phyloP scores from a whole-genome alignment of 1,139 yeast genomes.

The Pneumocystis murina region DNA sequence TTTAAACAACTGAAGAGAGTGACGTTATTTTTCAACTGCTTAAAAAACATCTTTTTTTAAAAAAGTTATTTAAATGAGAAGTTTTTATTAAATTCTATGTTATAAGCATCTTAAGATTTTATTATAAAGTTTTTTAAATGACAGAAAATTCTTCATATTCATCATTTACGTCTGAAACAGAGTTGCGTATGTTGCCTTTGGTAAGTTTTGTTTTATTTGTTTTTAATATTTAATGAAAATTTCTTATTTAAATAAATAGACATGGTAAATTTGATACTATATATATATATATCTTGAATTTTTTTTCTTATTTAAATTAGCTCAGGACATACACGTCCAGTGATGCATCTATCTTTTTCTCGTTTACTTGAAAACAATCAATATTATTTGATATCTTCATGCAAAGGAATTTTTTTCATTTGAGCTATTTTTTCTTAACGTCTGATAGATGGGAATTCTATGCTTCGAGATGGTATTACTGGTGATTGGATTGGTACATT shows the following conservation, averaged over 20 bases:
- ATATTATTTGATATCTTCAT: constrained; percentile 23
- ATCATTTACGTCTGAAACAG: not conserved
- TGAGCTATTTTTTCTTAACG: not conserved
- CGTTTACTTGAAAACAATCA: constrained; percentile 15
- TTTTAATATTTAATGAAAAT: not conserved
- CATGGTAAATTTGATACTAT: not conserved
- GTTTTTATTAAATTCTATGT: not conserved
- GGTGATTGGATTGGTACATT: constrained; percentile 30
- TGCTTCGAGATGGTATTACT: constrained; percentile 26
- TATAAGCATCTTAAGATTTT: not conserved
- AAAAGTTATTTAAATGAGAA: not conserved
- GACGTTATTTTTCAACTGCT: no score
- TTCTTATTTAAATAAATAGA: not conserved
- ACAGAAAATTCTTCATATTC: not conserved
- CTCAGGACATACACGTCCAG: constrained; percentile 29
- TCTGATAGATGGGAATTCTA: constrained; percentile 25
- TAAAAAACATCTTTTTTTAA: not conserved
- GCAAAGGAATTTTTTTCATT: constrained; percentile 16
- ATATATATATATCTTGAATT: not conserved
- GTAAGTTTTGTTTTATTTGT: not conserved
- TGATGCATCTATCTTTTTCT: constrained; percentile 25
- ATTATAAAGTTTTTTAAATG: not conserved
- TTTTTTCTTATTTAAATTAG: constrained; percentile 10
- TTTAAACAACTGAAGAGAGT: no score
- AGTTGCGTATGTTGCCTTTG: not conserved